Evolutionary conservation across 129 eudicot genomes (phyloP).

Genomic region (Flaveria linearis): DNA sequence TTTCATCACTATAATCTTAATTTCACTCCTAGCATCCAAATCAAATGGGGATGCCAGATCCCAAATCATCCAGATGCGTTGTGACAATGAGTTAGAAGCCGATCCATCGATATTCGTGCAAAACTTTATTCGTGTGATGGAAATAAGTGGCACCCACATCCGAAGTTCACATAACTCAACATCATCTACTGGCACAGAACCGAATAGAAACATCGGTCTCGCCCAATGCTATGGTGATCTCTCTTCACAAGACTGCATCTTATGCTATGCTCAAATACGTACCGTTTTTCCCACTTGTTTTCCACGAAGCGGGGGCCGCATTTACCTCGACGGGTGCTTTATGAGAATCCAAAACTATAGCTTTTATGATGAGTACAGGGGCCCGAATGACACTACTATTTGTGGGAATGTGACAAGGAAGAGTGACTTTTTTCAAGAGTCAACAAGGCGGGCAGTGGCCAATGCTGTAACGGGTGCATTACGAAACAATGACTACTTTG

Average conservation of each 20-base stretch:
- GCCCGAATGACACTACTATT: conserved; percentile 44
- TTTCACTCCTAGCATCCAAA: conserved; percentile 35
- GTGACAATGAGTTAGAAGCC: conserved; percentile 37
- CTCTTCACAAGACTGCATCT: conserved; percentile 58
- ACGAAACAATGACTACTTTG: conserved; percentile 34
- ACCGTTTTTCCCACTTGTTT: conserved; percentile 64
- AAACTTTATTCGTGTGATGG: conserved; percentile 60
- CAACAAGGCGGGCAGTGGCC: conserved; percentile 47
- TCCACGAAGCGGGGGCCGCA: conserved; percentile 59
- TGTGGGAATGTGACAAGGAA: conserved; percentile 62
- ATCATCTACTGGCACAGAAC: conserved; percentile 46
- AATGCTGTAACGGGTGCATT: conserved; percentile 48
- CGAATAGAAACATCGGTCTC: conserved; percentile 43
- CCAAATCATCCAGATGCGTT: conserved; percentile 35
- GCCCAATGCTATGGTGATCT: conserved; percentile 86
- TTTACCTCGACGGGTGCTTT: conserved; percentile 77
- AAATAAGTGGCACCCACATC: conserved; percentile 48
- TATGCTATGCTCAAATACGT: conserved; percentile 68
- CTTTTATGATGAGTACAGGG: conserved; percentile 54
- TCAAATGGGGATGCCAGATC: conserved; percentile 57
- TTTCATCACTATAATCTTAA: conserved; percentile 14
- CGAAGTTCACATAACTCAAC: conserved; percentile 46
- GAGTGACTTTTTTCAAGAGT: conserved; percentile 34
- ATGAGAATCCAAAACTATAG: conserved; percentile 59
- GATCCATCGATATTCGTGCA: conserved; percentile 41